Base-by-base conservation (phyloP, 2,329 filamentous ascomycete genomes). In the Chaetothyriales sp. region DNA sequence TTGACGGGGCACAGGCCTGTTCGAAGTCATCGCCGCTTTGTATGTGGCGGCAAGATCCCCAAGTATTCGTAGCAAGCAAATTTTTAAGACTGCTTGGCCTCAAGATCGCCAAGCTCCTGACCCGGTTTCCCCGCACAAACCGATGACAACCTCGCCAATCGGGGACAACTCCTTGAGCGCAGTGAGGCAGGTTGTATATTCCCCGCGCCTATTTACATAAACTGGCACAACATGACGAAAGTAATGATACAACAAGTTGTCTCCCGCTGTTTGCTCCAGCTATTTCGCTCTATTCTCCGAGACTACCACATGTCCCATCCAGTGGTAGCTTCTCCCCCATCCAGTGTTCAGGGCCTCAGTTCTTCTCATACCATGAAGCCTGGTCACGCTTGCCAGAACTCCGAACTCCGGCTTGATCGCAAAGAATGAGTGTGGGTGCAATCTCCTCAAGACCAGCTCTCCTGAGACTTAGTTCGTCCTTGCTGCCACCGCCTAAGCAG, bases 1-100 rank as follows among this genome's bases (percentile, higher is more conserved):
- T 58, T 69, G 58, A 5, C 62, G 63, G 9, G 66, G 57, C 44
- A 60, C 60, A 5, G 69, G 69, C 49, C 69, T 67, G 50, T 68
- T 62, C 49, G 48, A 57, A 44, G 53, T 48, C 43, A 52, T 53
- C 48, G 72, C 71, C 48, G 72, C 71, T 19, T 51, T 28, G 45
- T 4, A 39, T 15, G 32, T 10, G 32, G 10, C 12, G 32, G 12
- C 32, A 39, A 39, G 32, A 4, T 39, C 12, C 32, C 10, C 10
- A 39, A 15, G 32, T 15, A 15, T 39, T 15, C 10, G 32, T 28
- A 32, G 12, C 28, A 9, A 32, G 28, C 28, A 15, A 15, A 15
- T 10, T 39, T 15, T 15, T 15, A 39, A 15, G 10, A 39, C 10
- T 39, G 28, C 26, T 28, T 28, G 28, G 22, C 22, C 22, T 25